Evolutionary conservation across 306 rosid species (phyloP).

Genomic region (Spatholobus suberectus): DNA sequence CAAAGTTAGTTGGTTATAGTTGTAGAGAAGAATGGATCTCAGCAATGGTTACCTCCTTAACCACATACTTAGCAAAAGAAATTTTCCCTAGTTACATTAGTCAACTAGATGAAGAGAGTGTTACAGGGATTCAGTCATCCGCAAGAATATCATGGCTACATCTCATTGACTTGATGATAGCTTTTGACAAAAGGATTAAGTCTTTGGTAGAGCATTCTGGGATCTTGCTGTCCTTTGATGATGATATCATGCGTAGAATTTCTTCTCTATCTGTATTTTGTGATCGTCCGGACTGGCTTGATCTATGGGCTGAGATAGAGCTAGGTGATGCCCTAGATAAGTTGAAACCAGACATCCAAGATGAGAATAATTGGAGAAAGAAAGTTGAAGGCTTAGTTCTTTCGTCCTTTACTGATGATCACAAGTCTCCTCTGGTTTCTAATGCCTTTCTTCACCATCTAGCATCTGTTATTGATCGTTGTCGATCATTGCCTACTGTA

Average conservation of each 20-base stretch:
- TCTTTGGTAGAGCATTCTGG: constrained; percentile 84
- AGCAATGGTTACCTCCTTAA: constrained; percentile 80
- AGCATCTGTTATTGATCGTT: constrained; percentile 74
- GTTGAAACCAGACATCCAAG: constrained; percentile 59
- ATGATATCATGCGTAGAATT: constrained; percentile 57
- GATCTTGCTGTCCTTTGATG: constrained; percentile 67
- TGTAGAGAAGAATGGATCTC: constrained; percentile 98
- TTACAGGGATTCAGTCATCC: constrained; percentile 51
- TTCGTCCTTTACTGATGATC: constrained; percentile 64
- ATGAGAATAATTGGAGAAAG: constrained; percentile 79
- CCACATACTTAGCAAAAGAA: constrained; percentile 86
- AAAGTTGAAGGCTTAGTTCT: constrained; percentile 64
- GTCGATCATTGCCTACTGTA: constrained; percentile 71
- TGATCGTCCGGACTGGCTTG: constrained; percentile 96
- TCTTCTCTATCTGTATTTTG: constrained; percentile 83
- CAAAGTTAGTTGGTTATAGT: constrained; percentile 83
- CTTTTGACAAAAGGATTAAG: constrained; percentile 85
- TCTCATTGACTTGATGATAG: constrained; percentile 92
- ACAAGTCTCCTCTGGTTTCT: constrained; percentile 79
- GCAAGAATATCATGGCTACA: constrained; percentile 81
- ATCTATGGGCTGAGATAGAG: constrained; percentile 92
- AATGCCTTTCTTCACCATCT: constrained; percentile 62
- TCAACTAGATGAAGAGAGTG: constrained; percentile 65
- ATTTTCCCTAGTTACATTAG: constrained; percentile 70
- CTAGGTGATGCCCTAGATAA: constrained; percentile 72